phyloP scores from a whole-genome alignment of 768 basidiomycete species.

The Tulasnella sp. region DNA sequence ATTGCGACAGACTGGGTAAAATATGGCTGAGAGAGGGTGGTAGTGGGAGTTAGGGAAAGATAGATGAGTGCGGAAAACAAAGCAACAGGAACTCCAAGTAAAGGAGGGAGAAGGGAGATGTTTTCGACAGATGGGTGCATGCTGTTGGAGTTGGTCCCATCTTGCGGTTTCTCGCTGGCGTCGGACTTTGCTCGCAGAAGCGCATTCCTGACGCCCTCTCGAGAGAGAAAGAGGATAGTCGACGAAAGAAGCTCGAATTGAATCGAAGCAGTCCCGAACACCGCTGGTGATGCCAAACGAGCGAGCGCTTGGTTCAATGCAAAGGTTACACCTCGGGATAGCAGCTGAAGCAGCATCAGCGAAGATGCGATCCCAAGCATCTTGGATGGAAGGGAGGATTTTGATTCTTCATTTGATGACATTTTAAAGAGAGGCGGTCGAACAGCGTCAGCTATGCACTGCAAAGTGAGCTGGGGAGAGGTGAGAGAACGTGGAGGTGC shows the following conservation, averaged over 20 bases:
- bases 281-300: slow-evolving; percentile 72
- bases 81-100: slow-evolving; percentile 61
- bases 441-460: not conserved
- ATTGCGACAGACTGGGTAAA: slow-evolving; percentile 56
- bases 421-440: not conserved
- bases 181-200: slow-evolving; percentile 51
- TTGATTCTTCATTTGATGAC: not conserved
- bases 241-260: slow-evolving; percentile 89
- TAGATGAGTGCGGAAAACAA: slow-evolving; percentile 48
- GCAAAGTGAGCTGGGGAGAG: not conserved
- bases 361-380: slow-evolving; percentile 48
- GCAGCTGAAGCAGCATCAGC: slow-evolving; percentile 77
- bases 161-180: not conserved
- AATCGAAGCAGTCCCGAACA: slow-evolving; percentile 79
- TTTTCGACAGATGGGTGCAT: slow-evolving; percentile 33
- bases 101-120: slow-evolving; percentile 56
- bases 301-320: slow-evolving; percentile 80
- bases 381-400: slow-evolving; percentile 30
- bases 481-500: not conserved
- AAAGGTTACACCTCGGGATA: slow-evolving; percentile 81
- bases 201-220: slow-evolving; percentile 89
- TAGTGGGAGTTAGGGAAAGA: slow-evolving; percentile 41
- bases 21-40: slow-evolving; percentile 53
- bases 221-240: slow-evolving; percentile 82
- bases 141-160: slow-evolving; percentile 16